Evolutionary conservation across 352 stramenopile species (phyloP).

Genomic region (Blastocystis sp.): DNA sequence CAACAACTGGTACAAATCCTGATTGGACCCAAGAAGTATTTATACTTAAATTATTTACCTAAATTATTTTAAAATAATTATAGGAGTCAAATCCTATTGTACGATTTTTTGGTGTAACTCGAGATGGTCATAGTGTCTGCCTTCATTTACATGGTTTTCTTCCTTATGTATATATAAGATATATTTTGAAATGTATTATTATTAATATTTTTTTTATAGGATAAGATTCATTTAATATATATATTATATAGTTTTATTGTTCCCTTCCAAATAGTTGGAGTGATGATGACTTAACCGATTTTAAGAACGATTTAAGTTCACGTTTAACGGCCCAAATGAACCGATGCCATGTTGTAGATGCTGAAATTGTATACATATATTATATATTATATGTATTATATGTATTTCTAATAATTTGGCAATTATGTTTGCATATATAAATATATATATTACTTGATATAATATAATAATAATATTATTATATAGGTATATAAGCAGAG

Average conservation of each 20-base stretch:
- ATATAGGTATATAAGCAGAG: conserved; percentile 37
- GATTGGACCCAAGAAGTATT: conserved; percentile 3
- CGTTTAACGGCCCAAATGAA: conserved; percentile 48
- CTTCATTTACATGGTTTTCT: conserved; percentile 89
- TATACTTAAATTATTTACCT: conserved; percentile 2
- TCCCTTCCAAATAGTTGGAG: conserved; percentile 28
- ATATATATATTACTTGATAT: background rate
- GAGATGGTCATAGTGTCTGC: conserved; percentile 75
- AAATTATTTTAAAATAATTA: conserved; percentile 35
- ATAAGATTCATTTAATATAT: conserved; percentile 40
- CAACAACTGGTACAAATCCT: conserved; percentile 7
- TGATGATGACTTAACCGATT: conserved; percentile 45
- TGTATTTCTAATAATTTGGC: background rate
- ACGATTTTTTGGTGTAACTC: conserved; percentile 79
- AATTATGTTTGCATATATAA: background rate
- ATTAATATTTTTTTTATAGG: conserved; percentile 53
- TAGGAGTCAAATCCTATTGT: conserved; percentile 67
- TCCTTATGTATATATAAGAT: conserved; percentile 78
- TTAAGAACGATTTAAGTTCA: conserved; percentile 53
- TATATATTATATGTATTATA: too few species aligned
- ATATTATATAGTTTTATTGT: conserved; percentile 1
- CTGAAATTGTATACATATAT: conserved; percentile 30
- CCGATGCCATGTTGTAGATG: conserved; percentile 44
- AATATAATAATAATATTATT: background rate
- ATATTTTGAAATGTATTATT: conserved; percentile 12